These are phyloP conservation scores for Pholiota conissans DNA, from an alignment of 768 basidiomycete species.

Conservation along the genomic window DNA sequence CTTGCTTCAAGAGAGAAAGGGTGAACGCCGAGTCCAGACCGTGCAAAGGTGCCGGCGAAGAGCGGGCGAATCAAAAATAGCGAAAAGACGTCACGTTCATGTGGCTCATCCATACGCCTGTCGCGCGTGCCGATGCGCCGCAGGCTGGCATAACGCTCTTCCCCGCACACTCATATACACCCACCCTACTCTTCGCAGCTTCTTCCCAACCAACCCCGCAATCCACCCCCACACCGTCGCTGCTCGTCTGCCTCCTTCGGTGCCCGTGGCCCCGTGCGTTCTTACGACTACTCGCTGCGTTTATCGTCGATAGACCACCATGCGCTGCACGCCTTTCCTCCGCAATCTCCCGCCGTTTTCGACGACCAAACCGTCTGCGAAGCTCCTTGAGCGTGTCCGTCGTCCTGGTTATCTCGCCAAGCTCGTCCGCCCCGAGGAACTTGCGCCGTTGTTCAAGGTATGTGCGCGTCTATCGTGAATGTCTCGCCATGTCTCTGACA, in stretches of 20 bases:
- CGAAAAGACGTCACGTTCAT: neutral
- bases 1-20: neutral
- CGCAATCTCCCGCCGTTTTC: slow-evolving; percentile 21
- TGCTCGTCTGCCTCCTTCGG: too few relatives aligned
- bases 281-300: neutral
- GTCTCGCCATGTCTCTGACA: neutral
- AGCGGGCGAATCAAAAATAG: neutral
- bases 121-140: too few relatives aligned
- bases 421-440: slow-evolving; percentile 35
- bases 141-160: too few relatives aligned
- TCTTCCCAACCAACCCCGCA: too few relatives aligned
- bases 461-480: neutral
- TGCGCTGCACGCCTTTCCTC: slow-evolving; percentile 29
- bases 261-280: neutral
- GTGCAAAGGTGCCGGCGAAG: too few relatives aligned
- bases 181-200: too few relatives aligned
- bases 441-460: slow-evolving; percentile 44
- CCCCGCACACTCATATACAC: too few relatives aligned
- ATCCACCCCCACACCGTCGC: too few relatives aligned
- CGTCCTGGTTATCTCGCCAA: slow-evolving; percentile 37
- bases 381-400: slow-evolving; percentile 42
- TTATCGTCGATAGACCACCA: slow-evolving; percentile 4
- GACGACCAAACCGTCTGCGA: slow-evolving; percentile 19
- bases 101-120: too few relatives aligned
- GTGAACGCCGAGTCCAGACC: neutral